Evolutionary conservation across 129 eudicot species (phyloP), one percentile per base, ranked within the genome.

Genomic region (Centrapalus pauciflorus): DNA sequence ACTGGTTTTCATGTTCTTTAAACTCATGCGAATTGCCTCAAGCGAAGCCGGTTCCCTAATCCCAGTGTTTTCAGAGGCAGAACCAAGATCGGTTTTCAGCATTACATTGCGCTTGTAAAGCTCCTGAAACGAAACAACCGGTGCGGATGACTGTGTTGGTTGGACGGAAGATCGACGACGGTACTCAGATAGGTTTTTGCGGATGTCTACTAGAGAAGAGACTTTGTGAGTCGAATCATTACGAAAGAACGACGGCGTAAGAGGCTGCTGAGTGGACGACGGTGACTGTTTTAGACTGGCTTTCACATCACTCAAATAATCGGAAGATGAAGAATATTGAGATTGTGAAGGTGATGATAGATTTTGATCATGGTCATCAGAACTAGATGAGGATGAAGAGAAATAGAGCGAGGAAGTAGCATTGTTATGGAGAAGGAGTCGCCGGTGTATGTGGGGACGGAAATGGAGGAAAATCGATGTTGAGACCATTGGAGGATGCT

Each of bases 381-480:
- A 30, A 14, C 41, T 25, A 23, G 85, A 67, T 24, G 87, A 74
- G 4, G 88, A 81, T 13, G 81, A 84, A 50, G 61, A 76, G 21
- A 60, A 70, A 7, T 25, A 52, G 30, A 71, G 1, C 38, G 26
- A 16, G 17, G 74, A 55, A 4, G 29, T 56, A 14, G 76, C 60
- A 60, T 55, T 37, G n/a, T n/a, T n/a, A 21, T 28, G 70, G 14
- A 40, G 6, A 33, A 71, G 17, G 51, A 33, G 59, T 9, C 17
- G 37, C 4, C 69, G 76, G 67, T 12, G 48, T 49, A 28, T 34
- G 16, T 38, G 63, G 11, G 76, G 68, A 35, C 81, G 76, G 37
- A 71, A 63, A 2, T 65, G 86, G 50, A 82, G 81, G 48, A 82
- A 67, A 7, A 76, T 61, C 51, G 89, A 50, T 20, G 88, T 80